Evolutionary conservation across 2,329 filamentous ascomycete genomes (phyloP), one percentile per base, ranked within the genome.

Genomic region (Arthroderma sp.): DNA sequence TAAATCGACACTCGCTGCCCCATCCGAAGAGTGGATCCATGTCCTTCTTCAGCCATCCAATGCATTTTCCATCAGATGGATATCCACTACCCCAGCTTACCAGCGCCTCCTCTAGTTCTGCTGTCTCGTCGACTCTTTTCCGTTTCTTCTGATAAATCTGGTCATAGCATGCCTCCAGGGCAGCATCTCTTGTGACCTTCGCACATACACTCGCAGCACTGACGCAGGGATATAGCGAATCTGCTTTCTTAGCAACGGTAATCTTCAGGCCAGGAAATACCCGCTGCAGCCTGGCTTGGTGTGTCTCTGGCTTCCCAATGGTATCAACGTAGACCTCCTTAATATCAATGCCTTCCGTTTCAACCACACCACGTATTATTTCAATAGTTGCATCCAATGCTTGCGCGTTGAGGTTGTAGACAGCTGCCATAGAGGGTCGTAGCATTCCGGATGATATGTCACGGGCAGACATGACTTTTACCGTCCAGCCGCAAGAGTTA

Each of bases 21-120:
- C 93, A 98, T 13, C 93, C 93, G 74, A 97, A 98, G 1, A 97
- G 74, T 2, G 88, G 88, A 67, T 98, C 85, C 84, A 96, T 91
- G 63, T 91, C 93, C 39, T 75, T 76, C 73, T 84, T 87, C 68
- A 98, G 70, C 91, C 93, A 98, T 21, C 74, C 71, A 1, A 86
- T 82, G 65, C 90, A 95, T 61, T 87, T 81, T 19, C 79, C 83
- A 72, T 98, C 93, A 0, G 87, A 89, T 0, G 93, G 93, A 69
- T 98, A 98, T 0, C 93, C 93, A 0, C 88, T 95, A 0, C 93
- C 93, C 90, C 93, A 96, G 3, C 74, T 77, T 15, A 77, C 75
- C 1, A 69, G 69, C 17, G 62, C 59, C 66, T 62, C 60, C 67
- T 66, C 17, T 66, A 67, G 4, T 61, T 65, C 43, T 6, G 11